A percentile compares a stretch with the other conserved stretches of the same genome.
phyloP scores from a whole-genome alignment of 2,329 filamentous ascomycete genomes.

The Pochonia chlamydosporia region DNA sequence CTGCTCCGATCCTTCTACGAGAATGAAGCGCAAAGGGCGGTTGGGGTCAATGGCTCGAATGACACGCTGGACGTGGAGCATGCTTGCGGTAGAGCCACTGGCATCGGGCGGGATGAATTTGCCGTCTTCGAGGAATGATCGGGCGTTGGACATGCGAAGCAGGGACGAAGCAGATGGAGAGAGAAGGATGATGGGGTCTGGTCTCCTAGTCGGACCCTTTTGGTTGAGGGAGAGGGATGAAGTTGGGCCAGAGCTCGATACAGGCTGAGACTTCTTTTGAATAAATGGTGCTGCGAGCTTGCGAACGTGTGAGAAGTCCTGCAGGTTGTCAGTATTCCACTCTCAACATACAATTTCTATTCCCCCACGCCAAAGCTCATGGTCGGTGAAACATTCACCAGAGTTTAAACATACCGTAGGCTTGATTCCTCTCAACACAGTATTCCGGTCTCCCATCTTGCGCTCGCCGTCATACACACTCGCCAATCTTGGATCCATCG shows the following conservation, averaged over 20 bases:
- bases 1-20: conserved; percentile 86
- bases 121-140: conserved; percentile 84
- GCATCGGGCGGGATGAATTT: conserved; percentile 73
- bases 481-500: conserved; percentile 71
- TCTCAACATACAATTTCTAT: background rate
- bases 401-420: conserved; percentile 59
- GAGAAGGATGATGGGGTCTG: conserved; percentile 89
- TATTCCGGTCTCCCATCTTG: conserved; percentile 89
- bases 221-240: conserved; percentile 48
- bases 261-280: conserved; percentile 47
- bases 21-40: conserved; percentile 82
- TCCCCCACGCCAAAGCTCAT: background rate
- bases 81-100: conserved; percentile 63
- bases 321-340: too few relatives aligned
- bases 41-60: conserved; percentile 65
- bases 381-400: background rate
- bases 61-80: conserved; percentile 77
- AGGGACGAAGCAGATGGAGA: conserved; percentile 93
- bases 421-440: conserved; percentile 78
- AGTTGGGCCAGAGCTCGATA: conserved; percentile 33
- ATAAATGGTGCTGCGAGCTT: conserved; percentile 79
- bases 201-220: conserved; percentile 43
- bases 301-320: conserved; percentile 93
- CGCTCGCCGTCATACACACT: conserved; percentile 91
- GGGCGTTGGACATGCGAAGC: conserved; percentile 92